These are phyloP conservation scores for Nitzschia putrida DNA, from an alignment of 108 stramenopile genomes.

Conservation along the genomic window DNA sequence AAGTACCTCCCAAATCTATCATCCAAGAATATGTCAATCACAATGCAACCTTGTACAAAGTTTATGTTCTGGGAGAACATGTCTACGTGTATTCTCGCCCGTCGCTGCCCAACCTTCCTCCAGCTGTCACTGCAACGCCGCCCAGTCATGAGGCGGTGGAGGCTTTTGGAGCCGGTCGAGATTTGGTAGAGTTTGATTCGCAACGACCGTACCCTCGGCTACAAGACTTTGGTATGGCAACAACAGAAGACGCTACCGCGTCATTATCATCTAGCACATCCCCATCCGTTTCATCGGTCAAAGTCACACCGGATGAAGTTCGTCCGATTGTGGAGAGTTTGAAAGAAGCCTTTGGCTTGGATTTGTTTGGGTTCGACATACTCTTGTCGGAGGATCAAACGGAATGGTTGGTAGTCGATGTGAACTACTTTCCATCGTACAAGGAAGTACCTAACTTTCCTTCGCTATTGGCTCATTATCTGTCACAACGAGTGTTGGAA, in stretches of 20 bases:
- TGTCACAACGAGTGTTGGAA: constrained; percentile 62
- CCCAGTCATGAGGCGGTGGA: not conserved
- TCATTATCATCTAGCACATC: not conserved
- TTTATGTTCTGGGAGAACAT: constrained; percentile 81
- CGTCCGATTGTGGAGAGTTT: constrained; percentile 69
- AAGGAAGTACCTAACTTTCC: constrained; percentile 87
- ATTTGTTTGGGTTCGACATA: constrained; percentile 88
- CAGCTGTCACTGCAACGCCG: not conserved
- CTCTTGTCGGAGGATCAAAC: constrained; percentile 40
- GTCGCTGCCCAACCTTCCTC: constrained; percentile 80
- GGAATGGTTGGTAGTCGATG: constrained; percentile 72
- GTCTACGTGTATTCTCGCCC: constrained; percentile 76
- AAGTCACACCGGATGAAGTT: constrained; percentile 68
- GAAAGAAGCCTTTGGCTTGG: constrained; percentile 73
- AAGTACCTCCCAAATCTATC: constrained; percentile 32
- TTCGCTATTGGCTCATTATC: constrained; percentile 70
- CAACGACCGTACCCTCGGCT: constrained; percentile 83
- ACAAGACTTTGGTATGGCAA: constrained; percentile 65
- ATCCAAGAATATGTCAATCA: constrained; percentile 88
- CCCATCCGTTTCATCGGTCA: not conserved
- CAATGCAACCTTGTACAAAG: constrained; percentile 77
- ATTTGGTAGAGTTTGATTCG: constrained; percentile 80
- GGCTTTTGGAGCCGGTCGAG: not conserved
- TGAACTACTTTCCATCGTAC: constrained; percentile 90
- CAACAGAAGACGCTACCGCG: not conserved